Percentiles rank a stretch among this genome's conserved stretches.
Evolutionary conservation across 345 rosid species (phyloP).

Genomic region (Eucalyptus pumila): DNA sequence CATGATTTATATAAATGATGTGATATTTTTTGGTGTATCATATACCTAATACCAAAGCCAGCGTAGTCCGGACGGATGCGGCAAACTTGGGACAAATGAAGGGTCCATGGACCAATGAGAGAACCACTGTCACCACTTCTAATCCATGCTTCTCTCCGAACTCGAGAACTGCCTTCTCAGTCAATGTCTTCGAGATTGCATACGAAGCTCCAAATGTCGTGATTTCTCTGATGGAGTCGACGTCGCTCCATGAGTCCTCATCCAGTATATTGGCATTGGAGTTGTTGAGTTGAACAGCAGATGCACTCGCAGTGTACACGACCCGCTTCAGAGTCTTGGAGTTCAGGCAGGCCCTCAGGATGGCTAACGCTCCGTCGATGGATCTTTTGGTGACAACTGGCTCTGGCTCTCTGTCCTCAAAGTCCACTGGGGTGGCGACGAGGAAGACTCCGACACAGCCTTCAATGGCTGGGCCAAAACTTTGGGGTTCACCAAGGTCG

Average conservation of each 20-base stretch:
- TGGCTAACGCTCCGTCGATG: conserved; percentile 32
- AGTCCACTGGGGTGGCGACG: conserved; percentile 5
- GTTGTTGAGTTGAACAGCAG: not conserved
- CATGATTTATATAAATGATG: not conserved
- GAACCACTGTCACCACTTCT: conserved; percentile 17
- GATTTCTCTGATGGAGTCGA: not conserved
- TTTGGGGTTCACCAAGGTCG: conserved; percentile 5
- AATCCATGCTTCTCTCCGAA: conserved; percentile 14
- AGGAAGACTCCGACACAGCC: conserved; percentile 18
- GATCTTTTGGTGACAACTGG: conserved; percentile 29
- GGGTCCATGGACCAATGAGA: conserved; percentile 17
- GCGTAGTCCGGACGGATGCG: not conserved
- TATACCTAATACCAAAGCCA: conserved; percentile 15
- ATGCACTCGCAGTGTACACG: conserved; percentile 48
- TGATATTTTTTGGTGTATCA: not conserved
- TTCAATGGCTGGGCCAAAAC: conserved; percentile 4
- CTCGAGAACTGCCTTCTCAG: conserved; percentile 13
- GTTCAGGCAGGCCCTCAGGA: conserved; percentile 36
- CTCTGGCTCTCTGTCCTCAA: conserved; percentile 21
- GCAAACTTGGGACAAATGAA: conserved; percentile 18
- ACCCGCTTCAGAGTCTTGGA: conserved; percentile 46
- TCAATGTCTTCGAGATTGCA: conserved; percentile 6
- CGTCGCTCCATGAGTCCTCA: conserved; percentile 24
- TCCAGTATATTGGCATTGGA: not conserved
- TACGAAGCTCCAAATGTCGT: not conserved